phyloP scores from a whole-genome alignment of 768 basidiomycete genomes.

The Leucosporidium scottii region DNA sequence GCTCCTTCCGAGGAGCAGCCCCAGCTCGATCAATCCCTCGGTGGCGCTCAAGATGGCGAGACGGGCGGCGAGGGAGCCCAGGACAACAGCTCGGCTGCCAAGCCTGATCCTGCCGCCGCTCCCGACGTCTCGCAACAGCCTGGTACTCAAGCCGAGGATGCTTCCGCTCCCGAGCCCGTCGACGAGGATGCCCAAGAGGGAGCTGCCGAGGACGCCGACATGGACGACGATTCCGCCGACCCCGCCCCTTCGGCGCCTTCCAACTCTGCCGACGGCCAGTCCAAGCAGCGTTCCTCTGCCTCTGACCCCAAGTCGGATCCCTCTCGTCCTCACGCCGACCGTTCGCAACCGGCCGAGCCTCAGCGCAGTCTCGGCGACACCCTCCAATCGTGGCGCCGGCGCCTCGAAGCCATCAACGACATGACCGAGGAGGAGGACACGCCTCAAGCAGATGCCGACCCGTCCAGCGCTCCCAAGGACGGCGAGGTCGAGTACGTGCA shows the following conservation, averaged over 20 bases:
- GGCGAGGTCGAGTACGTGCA: conserved; percentile 64
- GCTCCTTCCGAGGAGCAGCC: conserved; percentile 54
- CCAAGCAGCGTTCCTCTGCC: conserved; percentile 20
- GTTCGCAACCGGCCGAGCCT: conserved; percentile 14
- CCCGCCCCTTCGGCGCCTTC: conserved; percentile 12
- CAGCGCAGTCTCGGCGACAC: conserved; percentile 74
- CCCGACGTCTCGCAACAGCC: conserved; percentile 16
- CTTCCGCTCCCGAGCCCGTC: not conserved
- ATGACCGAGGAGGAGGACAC: conserved; percentile 42
- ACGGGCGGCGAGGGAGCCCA: conserved; percentile 31
- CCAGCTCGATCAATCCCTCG: conserved; percentile 28
- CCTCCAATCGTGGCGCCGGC: conserved; percentile 67
- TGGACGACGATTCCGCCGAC: conserved; percentile 2
- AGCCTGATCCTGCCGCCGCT: conserved; percentile 12
- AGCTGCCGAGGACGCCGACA: conserved; percentile 4
- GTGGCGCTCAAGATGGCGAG: conserved; percentile 28
- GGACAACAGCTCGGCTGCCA: conserved; percentile 13
- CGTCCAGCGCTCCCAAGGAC: conserved; percentile 39
- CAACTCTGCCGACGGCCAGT: conserved; percentile 17
- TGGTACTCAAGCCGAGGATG: conserved; percentile 7
- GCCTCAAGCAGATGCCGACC: conserved; percentile 44
- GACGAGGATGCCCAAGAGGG: not conserved
- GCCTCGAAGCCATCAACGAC: conserved; percentile 72
- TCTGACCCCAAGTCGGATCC: conserved; percentile 29
- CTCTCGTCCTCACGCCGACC: conserved; percentile 4